phyloP scores from a whole-genome alignment of 768 basidiomycete genomes.

The Phlebiopsis gigantea region DNA sequence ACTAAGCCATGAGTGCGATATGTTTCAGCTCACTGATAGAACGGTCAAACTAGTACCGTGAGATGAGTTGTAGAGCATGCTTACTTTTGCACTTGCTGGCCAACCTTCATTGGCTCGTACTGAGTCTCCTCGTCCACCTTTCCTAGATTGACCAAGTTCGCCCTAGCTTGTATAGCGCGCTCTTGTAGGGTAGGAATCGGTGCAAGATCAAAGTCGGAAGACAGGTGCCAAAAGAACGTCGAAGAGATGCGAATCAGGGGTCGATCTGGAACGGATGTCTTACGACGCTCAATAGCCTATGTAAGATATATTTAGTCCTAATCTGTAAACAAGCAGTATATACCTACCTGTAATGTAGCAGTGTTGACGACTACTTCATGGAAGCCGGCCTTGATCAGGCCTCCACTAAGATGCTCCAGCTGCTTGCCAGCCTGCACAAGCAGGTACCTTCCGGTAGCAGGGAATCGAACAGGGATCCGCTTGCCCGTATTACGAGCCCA shows the following conservation, averaged over 20 bases:
- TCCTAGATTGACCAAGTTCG: conserved; percentile 33
- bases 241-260: conserved; percentile 94
- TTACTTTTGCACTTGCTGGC: conserved; percentile 82
- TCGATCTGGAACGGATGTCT: conserved; percentile 56
- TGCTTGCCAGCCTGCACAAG: conserved; percentile 97
- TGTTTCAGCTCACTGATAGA: conserved; percentile 66
- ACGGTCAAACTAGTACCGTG: neutral
- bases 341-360: conserved; percentile 61
- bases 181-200: conserved; percentile 52
- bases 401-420: conserved; percentile 80
- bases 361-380: conserved; percentile 94
- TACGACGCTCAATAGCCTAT: conserved; percentile 62
- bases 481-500: conserved; percentile 95
- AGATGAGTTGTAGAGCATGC: conserved; percentile 17
- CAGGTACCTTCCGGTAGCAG: conserved; percentile 70
- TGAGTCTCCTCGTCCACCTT: conserved; percentile 32
- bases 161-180: conserved; percentile 41
- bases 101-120: conserved; percentile 80
- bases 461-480: conserved; percentile 83
- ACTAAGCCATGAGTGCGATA: conserved; percentile 73
- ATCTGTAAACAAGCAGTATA: neutral
- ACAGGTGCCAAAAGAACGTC: conserved; percentile 94
- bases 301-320: neutral
- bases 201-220: conserved; percentile 73
- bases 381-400: conserved; percentile 86